These are phyloP conservation scores for Ogataea salicorniae DNA, from an alignment of 805 yeast species.

Conservation along the genomic window DNA sequence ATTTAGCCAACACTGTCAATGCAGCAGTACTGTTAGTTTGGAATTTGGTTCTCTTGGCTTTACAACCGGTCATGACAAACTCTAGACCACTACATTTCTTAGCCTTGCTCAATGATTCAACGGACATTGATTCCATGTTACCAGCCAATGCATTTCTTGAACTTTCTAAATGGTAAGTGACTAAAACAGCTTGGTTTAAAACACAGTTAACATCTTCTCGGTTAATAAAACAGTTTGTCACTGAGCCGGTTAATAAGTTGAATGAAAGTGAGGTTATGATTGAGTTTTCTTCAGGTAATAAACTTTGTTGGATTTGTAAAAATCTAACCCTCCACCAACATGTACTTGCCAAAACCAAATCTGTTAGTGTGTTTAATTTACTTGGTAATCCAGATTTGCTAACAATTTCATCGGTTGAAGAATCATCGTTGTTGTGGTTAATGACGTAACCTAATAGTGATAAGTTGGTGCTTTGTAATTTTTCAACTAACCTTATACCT, in stretches of 20 bases:
- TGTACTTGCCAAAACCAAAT: conserved; percentile 41
- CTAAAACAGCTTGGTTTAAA: conserved; percentile 32
- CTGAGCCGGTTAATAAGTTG: conserved; percentile 33
- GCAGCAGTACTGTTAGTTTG: conserved; percentile 71
- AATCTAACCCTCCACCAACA: conserved; percentile 78
- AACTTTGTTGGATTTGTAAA: conserved; percentile 55
- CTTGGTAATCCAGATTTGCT: conserved; percentile 14
- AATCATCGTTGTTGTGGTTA: conserved; percentile 4
- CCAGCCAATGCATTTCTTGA: conserved; percentile 61
- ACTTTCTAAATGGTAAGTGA: conserved; percentile 56
- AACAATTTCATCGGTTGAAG: conserved; percentile 19
- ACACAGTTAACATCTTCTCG: conserved; percentile 26
- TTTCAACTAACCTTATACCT: conserved; percentile 41
- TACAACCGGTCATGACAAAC: conserved; percentile 77
- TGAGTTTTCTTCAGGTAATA: conserved; percentile 56
- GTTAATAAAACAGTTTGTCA: conserved; percentile 30
- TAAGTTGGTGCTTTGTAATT: conserved; percentile 27
- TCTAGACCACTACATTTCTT: conserved; percentile 54
- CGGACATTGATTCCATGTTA: conserved; percentile 56
- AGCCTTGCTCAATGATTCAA: conserved; percentile 51
- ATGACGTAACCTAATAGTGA: conserved; percentile 23
- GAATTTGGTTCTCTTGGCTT: conserved; percentile 80
- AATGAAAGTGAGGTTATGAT: conserved; percentile 38
- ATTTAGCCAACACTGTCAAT: conserved; percentile 69
- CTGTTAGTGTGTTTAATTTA: conserved; percentile 12